These are phyloP conservation scores for Oryza meridionalis DNA, from an alignment of 176 grass and related monocot genomes.

Conservation along the genomic window DNA sequence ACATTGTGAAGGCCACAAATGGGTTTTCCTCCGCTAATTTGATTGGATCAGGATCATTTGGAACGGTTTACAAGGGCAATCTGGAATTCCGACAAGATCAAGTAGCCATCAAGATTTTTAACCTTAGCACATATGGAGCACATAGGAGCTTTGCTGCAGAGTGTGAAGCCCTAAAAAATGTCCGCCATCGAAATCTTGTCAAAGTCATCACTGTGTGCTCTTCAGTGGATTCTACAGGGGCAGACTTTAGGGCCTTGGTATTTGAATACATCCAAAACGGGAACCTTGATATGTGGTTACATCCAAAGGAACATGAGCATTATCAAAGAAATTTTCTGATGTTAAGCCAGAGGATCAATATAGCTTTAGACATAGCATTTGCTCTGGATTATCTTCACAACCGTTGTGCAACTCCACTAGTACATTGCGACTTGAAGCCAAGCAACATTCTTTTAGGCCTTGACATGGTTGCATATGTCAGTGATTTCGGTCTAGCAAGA, in stretches of 20 bases:
- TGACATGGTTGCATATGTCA: no score
- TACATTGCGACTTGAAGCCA: conserved; percentile 41
- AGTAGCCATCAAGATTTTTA: conserved; percentile 47
- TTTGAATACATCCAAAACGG: conserved; percentile 50
- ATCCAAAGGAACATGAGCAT: conserved; percentile 4
- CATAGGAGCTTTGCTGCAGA: conserved; percentile 40
- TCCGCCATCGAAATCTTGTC: conserved; percentile 54
- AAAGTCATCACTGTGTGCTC: conserved; percentile 52
- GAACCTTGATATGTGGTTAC: conserved; percentile 37
- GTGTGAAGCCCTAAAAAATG: conserved; percentile 43
- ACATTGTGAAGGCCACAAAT: not conserved
- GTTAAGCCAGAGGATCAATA: not conserved
- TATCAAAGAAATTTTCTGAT: not conserved
- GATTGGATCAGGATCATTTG: conserved; percentile 46
- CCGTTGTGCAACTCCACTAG: not conserved
- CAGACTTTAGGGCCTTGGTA: conserved; percentile 49
- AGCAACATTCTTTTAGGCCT: conserved; percentile 18
- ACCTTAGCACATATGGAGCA: conserved; percentile 27
- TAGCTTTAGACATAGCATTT: conserved; percentile 11
- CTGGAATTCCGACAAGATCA: not conserved
- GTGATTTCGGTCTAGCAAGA: not conserved
- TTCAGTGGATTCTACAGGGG: conserved; percentile 24
- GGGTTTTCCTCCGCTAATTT: conserved; percentile 25
- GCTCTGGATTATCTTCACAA: conserved; percentile 40
- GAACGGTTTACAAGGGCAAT: conserved; percentile 47